These are phyloP conservation scores for Pleoardoris graminearum DNA, from an alignment of 2,329 filamentous ascomycete genomes.

Conservation along the genomic window DNA sequence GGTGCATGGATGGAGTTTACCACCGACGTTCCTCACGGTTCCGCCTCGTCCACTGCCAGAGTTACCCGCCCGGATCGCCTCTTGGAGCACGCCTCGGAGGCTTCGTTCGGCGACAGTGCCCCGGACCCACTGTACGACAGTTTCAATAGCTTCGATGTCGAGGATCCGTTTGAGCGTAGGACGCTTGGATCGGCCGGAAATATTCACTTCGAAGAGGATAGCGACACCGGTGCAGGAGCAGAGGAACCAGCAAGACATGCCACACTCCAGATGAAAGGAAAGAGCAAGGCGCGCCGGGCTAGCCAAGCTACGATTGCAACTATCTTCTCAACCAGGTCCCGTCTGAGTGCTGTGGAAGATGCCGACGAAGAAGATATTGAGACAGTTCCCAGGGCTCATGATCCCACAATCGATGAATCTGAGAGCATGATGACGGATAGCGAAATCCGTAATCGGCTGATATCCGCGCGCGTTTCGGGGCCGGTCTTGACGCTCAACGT, in stretches of 20 bases:
- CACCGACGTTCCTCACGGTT: slow-evolving; percentile 17
- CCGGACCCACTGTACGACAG: slow-evolving; percentile 16
- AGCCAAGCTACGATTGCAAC: slow-evolving; percentile 47
- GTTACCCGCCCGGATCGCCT: slow-evolving; percentile 26
- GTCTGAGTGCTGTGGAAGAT: slow-evolving; percentile 44
- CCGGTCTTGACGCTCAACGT: slow-evolving; percentile 61
- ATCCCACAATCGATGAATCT: slow-evolving; percentile 24
- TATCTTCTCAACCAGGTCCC: slow-evolving; percentile 47
- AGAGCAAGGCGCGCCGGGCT: slow-evolving; percentile 27
- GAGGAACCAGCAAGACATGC: slow-evolving; percentile 15
- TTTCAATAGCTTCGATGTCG: slow-evolving; percentile 23
- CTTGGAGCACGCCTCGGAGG: slow-evolving; percentile 25
- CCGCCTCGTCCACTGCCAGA: slow-evolving; percentile 8
- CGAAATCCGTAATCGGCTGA: slow-evolving; percentile 31
- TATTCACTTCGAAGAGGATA: slow-evolving; percentile 40
- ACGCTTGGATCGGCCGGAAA: slow-evolving; percentile 22
- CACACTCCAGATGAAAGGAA: slow-evolving; percentile 33
- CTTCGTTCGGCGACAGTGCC: slow-evolving; percentile 17
- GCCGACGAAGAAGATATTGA: slow-evolving; percentile 50
- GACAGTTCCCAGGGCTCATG: slow-evolving; percentile 46
- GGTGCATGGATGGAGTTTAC: slow-evolving; percentile 64
- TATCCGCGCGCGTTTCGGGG: slow-evolving; percentile 24
- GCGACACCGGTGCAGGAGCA: slow-evolving; percentile 21
- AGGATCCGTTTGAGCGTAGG: slow-evolving; percentile 18
- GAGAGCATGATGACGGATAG: slow-evolving; percentile 45